Percentiles rank a stretch among this genome's conserved stretches.
These are phyloP conservation scores for Fusarium nygamai DNA, from an alignment of 2,329 filamentous ascomycete species.

Conservation along the genomic window DNA sequence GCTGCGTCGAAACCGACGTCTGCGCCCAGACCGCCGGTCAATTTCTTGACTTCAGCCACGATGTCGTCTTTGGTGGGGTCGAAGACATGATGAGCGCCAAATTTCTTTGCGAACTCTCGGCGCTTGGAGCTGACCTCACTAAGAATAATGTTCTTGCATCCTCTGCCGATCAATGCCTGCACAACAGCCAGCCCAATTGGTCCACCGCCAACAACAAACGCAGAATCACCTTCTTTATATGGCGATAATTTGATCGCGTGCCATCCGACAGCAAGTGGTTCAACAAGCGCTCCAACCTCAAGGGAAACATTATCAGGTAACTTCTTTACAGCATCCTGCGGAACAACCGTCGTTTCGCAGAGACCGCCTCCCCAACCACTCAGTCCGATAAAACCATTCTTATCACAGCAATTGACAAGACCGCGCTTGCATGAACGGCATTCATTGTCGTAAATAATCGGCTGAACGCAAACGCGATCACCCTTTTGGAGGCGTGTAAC, in stretches of 20 bases:
- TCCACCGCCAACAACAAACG: conserved; percentile 7
- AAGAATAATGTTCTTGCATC: conserved; percentile 18
- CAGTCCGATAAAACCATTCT: conserved; percentile 1
- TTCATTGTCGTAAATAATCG: conserved; percentile 17
- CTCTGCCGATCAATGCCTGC: background rate
- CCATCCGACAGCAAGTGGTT: conserved; percentile 14
- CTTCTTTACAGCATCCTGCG: conserved; percentile 12
- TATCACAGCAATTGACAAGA: conserved; percentile 3
- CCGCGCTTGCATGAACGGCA: conserved; percentile 12
- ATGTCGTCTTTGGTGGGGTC: conserved; percentile 22
- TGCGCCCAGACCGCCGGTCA: background rate
- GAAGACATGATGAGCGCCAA: conserved; percentile 14
- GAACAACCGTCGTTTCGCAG: background rate
- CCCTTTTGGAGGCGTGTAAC: background rate
- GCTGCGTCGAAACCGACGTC: conserved; percentile 20
- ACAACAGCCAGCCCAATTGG: conserved; percentile 18
- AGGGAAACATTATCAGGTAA: conserved; percentile 9
- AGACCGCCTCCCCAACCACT: conserved; percentile 20
- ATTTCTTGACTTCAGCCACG: conserved; percentile 7
- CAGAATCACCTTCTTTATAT: conserved; percentile 1
- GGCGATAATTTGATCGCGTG: conserved; percentile 12
- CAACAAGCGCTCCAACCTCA: conserved; percentile 5
- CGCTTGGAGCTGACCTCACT: conserved; percentile 13
- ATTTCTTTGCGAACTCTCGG: conserved; percentile 14
- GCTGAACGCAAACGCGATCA: conserved; percentile 17